Conservation (phyloP, 2,329 filamentous ascomycete species). For the Diaporthe citriasiana region DNA sequence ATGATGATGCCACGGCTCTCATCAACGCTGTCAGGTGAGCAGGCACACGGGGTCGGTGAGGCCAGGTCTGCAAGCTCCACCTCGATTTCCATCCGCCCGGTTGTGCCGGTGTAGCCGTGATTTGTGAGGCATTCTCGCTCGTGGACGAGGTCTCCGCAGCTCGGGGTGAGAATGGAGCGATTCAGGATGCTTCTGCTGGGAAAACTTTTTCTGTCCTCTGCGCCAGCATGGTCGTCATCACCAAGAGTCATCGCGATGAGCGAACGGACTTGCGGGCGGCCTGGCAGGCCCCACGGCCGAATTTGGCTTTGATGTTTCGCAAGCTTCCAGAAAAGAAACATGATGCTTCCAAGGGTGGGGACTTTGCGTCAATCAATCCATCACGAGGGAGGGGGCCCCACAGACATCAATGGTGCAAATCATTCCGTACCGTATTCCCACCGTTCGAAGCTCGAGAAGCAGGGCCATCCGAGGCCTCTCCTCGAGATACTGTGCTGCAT, state of each 20-base stretch:
- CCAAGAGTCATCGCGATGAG: conserved; percentile 2
- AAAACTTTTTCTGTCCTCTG: conserved; percentile 8
- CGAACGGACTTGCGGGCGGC: conserved; percentile 1
- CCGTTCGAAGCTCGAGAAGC: conserved; percentile 9
- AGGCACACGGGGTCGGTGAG: conserved; percentile 25
- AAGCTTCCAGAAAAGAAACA: conserved; percentile 42
- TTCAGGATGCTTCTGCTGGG: conserved; percentile 5
- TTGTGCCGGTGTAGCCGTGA: conserved; percentile 25
- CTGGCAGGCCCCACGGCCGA: conserved; percentile 23
- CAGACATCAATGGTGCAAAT: conserved; percentile 18
- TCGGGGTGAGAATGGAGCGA: conserved; percentile 1
- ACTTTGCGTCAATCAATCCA: conserved; percentile 34
- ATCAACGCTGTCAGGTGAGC: conserved; percentile 6
- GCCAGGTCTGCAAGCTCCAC: conserved; percentile 22
- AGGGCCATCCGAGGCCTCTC: background rate
- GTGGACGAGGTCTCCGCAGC: conserved; percentile 19
- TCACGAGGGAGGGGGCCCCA: conserved; percentile 26
- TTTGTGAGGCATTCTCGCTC: background rate
- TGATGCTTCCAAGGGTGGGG: conserved; percentile 38
- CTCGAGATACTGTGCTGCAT: background rate
- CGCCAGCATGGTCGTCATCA: conserved; percentile 15
- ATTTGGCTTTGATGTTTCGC: conserved; percentile 38
- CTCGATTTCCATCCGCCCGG: conserved; percentile 10
- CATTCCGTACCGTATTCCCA: conserved; percentile 33
- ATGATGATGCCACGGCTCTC: background rate